phyloP scores from a whole-genome alignment of 768 basidiomycete species.

The Macrolepiota dolichaula region DNA sequence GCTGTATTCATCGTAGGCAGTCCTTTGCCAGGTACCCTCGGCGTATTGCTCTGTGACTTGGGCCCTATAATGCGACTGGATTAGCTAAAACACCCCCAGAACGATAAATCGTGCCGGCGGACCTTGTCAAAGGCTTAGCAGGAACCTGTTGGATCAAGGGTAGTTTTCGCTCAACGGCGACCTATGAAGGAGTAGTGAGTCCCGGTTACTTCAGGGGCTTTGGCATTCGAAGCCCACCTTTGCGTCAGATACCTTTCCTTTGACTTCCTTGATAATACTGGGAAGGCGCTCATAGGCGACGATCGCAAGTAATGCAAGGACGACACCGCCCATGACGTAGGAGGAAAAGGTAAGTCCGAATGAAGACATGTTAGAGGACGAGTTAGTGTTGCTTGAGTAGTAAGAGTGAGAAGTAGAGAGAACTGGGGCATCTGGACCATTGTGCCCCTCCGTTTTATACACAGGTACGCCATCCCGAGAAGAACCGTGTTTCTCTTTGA shows the following conservation, averaged over 20 bases:
- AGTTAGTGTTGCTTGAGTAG: background rate
- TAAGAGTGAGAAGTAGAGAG: background rate
- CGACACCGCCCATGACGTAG: background rate
- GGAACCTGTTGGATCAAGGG: background rate
- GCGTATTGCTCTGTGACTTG: slow-evolving; percentile 13
- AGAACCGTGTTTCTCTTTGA: background rate
- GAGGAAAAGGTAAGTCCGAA: slow-evolving; percentile 3
- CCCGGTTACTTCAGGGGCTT: too few species aligned
- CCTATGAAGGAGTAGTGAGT: background rate
- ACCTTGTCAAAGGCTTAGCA: slow-evolving; percentile 2
- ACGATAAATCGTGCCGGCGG: too few species aligned
- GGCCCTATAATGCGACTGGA: slow-evolving; percentile 1
- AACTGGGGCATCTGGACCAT: background rate
- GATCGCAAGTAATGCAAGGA: background rate
- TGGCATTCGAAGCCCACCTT: background rate
- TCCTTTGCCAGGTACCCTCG: slow-evolving; percentile 20
- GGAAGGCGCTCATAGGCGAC: slow-evolving; percentile 3
- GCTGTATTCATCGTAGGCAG: slow-evolving; percentile 17
- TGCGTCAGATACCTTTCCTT: slow-evolving; percentile 4
- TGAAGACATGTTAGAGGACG: background rate
- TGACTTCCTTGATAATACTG: background rate
- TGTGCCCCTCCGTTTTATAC: background rate
- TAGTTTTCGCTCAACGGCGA: slow-evolving; percentile 3
- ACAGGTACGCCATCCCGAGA: background rate
- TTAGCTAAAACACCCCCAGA: background rate